A percentile compares a stretch with the other conserved stretches of the same genome.
These are phyloP conservation scores for Jaapia argillacea DNA, from an alignment of 768 basidiomycete genomes.

Conservation along the genomic window DNA sequence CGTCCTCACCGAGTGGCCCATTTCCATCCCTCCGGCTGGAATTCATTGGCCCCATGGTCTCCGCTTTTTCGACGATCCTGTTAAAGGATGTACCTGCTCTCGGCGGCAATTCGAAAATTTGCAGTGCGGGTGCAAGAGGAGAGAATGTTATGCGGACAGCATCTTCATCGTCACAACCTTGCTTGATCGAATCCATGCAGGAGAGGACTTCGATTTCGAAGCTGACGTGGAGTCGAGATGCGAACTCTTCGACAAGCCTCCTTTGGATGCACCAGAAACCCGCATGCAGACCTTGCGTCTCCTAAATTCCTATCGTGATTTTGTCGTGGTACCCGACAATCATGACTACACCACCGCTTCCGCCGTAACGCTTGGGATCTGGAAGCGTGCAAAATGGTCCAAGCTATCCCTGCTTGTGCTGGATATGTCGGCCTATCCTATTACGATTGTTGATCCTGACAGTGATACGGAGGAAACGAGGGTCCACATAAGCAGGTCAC, in stretches of 20 bases:
- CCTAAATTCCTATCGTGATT: background rate
- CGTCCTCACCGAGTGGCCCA: background rate
- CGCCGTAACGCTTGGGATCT: too few species aligned
- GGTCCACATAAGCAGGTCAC: background rate
- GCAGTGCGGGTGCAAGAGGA: background rate
- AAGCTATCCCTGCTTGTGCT: background rate
- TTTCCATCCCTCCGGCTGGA: background rate
- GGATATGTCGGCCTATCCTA: background rate
- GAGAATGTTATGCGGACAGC: background rate
- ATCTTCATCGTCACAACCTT: background rate
- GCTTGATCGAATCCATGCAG: background rate
- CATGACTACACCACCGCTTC: too few species aligned
- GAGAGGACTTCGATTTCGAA: too few species aligned
- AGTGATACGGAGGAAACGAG: background rate
- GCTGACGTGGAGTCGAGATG: too few species aligned
- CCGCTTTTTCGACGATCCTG: constrained; percentile 1
- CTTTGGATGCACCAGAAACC: background rate
- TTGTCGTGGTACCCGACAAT: too few species aligned
- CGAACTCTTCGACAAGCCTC: background rate
- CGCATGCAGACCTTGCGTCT: background rate
- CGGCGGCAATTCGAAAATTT: too few species aligned
- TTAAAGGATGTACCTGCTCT: too few species aligned
- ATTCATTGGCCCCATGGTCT: background rate
- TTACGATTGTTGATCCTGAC: background rate
- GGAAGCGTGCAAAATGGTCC: background rate